Evolutionary conservation across 208 protist species (phyloP).

Genomic region (Herpetomonas tarakana): DNA sequence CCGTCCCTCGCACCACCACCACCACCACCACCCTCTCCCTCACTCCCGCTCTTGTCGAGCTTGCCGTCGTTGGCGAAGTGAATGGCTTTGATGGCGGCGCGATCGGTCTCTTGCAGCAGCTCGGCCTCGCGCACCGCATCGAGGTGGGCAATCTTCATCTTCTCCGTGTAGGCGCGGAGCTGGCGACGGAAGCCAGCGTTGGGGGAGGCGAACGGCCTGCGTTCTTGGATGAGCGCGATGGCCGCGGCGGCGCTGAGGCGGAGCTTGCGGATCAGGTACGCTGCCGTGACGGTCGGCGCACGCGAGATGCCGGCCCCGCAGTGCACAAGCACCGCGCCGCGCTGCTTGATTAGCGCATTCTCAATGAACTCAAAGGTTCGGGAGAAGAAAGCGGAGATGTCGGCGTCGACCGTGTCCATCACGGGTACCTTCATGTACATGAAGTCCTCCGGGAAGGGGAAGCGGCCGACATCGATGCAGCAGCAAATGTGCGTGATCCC

Average conservation of each 20-base stretch:
- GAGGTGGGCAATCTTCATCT: slow-evolving; percentile 15
- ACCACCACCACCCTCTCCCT: too few relatives aligned
- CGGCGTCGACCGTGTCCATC: slow-evolving; percentile 36
- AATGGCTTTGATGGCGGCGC: not conserved
- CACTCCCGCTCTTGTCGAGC: too few relatives aligned
- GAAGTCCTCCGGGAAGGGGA: slow-evolving; percentile 53
- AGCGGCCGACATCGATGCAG: slow-evolving; percentile 48
- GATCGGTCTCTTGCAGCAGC: not conserved
- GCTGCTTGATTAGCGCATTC: slow-evolving; percentile 35
- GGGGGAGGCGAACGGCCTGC: slow-evolving; percentile 47
- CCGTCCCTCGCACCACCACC: too few relatives aligned
- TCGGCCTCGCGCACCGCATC: not conserved
- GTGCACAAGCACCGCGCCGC: slow-evolving; percentile 69
- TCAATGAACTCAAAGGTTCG: slow-evolving; percentile 77
- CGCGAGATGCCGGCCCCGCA: slow-evolving; percentile 85
- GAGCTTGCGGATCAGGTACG: slow-evolving; percentile 78
- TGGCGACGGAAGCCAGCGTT: slow-evolving; percentile 68
- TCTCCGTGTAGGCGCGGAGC: slow-evolving; percentile 37
- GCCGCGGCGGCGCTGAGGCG: slow-evolving; percentile 40
- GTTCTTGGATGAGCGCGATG: slow-evolving; percentile 44
- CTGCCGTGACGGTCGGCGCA: slow-evolving; percentile 61
- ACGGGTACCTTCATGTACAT: slow-evolving; percentile 51
- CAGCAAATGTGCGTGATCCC: slow-evolving; percentile 75
- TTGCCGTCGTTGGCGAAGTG: not conserved
- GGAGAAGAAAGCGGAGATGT: slow-evolving; percentile 51